Evolutionary conservation across 805 yeast genomes (phyloP).

Genomic region (Sporopachydermia lactativora): DNA sequence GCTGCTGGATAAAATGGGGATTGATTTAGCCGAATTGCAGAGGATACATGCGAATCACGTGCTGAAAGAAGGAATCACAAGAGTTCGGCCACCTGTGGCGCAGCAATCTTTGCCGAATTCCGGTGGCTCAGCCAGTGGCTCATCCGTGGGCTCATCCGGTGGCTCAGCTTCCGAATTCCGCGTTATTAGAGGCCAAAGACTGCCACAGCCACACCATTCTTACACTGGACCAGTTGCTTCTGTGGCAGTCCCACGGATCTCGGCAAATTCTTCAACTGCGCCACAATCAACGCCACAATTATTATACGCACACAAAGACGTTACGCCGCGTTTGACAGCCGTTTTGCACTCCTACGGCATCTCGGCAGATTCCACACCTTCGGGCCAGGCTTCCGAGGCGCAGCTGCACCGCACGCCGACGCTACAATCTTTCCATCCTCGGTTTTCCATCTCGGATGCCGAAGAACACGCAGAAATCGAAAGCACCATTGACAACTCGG

Average conservation of each 20-base stretch:
- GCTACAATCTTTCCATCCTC: not conserved
- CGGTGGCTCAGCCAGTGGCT: not conserved
- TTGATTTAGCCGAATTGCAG: not conserved
- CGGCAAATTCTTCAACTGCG: not conserved
- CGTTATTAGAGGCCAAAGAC: not conserved
- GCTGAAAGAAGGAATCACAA: not conserved
- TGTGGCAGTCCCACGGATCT: not conserved
- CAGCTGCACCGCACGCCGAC: not conserved
- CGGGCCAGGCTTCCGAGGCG: too few relatives aligned
- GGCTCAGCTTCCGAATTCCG: not conserved
- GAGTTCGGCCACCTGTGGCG: too few relatives aligned
- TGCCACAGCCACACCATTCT: not conserved
- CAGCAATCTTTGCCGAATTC: too few relatives aligned
- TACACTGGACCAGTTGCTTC: not conserved
- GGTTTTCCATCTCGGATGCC: not conserved
- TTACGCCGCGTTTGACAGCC: too few relatives aligned
- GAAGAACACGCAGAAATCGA: not conserved
- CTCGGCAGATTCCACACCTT: not conserved
- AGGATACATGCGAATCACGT: not conserved
- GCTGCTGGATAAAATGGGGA: not conserved
- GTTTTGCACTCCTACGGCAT: not conserved
- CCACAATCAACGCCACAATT: too few relatives aligned
- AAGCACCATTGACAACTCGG: not conserved
- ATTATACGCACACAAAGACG: too few relatives aligned
- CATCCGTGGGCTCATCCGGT: not conserved